These are phyloP conservation scores for Saposhnikovia divaricata DNA, from an alignment of 129 eudicot genomes.

Conservation along the genomic window DNA sequence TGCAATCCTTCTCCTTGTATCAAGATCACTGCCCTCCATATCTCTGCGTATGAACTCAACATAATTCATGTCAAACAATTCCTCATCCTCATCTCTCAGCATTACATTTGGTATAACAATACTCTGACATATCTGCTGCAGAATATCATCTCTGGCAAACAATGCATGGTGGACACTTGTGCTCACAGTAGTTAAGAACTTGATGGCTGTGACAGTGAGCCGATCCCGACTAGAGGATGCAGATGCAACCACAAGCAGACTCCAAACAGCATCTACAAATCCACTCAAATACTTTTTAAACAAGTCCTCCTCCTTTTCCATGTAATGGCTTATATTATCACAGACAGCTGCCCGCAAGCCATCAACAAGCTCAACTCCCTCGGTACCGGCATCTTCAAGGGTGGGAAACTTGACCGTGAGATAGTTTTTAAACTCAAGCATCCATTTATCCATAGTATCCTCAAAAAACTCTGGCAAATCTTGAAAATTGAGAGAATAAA, in stretches of 20 bases:
- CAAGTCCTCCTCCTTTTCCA: constrained; percentile 65
- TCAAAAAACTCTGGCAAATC: constrained; percentile 89
- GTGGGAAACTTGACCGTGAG: constrained; percentile 41
- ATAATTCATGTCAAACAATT: constrained; percentile 81
- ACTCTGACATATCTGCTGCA: constrained; percentile 69
- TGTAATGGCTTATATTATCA: constrained; percentile 68
- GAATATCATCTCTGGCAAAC: constrained; percentile 62
- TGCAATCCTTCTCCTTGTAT: constrained; percentile 91
- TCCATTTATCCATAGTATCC: constrained; percentile 86
- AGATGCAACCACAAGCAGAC: constrained; percentile 66
- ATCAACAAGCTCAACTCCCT: constrained; percentile 73
- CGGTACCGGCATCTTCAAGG: constrained; percentile 57
- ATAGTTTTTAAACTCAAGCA: constrained; percentile 66
- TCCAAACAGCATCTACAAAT: constrained; percentile 75
- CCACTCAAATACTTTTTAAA: constrained; percentile 60
- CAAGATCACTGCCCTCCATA: constrained; percentile 94
- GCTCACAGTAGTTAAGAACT: constrained; percentile 76
- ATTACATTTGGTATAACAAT: constrained; percentile 88
- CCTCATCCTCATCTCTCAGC: constrained; percentile 92
- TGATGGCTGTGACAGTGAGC: constrained; percentile 85
- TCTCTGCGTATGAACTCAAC: constrained; percentile 86
- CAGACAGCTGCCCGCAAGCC: constrained; percentile 75
- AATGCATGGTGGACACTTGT: constrained; percentile 62
- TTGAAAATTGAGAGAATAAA: constrained; percentile 62
- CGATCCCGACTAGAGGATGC: constrained; percentile 61